Evolutionary conservation across 1,139 yeast species (phyloP), one percentile per base, ranked within the genome.

Genomic region (Pneumocystis sp.): DNA sequence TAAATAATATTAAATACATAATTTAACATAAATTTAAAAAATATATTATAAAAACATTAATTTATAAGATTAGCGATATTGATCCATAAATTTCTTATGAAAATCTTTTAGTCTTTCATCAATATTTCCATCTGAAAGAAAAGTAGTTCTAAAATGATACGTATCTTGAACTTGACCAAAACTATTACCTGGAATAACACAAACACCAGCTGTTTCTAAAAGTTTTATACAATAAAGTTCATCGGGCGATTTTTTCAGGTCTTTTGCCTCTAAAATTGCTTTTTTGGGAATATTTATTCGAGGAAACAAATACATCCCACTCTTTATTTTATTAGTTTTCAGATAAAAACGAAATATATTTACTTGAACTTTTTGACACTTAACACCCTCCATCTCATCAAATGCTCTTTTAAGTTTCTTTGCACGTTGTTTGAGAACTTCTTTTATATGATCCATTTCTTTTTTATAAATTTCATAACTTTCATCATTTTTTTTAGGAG

Each of bases 271-370:
- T 29, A 78, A 79, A 65, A 83, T 79, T 31, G 91, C 89, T 70
- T 81, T 81, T 31, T 79, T 77, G 29, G 89, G 84, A 65, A 95
- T 78, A 62, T 82, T 75, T 70, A 93, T 79, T 69, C 79, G 81
- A 56, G 98, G 98, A 84, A 89, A 93, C 68, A 95, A 80, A 76
- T 93, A 93, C 98, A 93, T 93, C 61, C 98, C 97, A 70, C 98
- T 98, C 80, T 87, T 45, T 50, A 25, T 15, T 25, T 25, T 5
- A 21, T 84, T 63, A 65, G 61, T 34, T 25, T 10, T 60, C 8
- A n/a, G 42, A 35, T 50, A 19, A 44, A 45, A 39, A 39, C 12
- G n/a, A 15, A 57, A n/a, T 17, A 4, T 17, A 39, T 64, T 37
- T 6, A 65, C 67, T 68, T 17, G 62, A 19, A 97, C 97, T 71